Conservation (phyloP, 805 yeast genomes). For the Candida arabinofermentans region DNA sequence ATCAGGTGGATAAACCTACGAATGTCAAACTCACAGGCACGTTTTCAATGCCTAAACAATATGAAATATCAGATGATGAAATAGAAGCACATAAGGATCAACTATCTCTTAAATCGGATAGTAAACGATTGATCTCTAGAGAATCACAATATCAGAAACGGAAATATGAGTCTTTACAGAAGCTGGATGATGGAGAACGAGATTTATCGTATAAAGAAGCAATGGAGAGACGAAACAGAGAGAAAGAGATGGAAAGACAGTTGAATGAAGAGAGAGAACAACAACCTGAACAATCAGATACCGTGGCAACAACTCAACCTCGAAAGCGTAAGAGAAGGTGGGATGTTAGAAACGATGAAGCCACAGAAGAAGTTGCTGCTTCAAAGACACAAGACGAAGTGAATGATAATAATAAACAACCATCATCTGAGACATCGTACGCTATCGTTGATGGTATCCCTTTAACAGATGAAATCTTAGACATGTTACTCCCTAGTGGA, state of each 20-base stretch:
- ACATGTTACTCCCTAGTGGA: conserved; percentile 49
- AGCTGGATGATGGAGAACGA: conserved; percentile 8
- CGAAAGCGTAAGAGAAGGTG: conserved; percentile 20
- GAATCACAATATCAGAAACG: conserved; percentile 48
- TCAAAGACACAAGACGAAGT: conserved; percentile 7
- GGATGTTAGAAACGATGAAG: conserved; percentile 1
- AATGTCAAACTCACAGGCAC: conserved; percentile 12
- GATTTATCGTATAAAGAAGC: conserved; percentile 36
- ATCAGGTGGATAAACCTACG: not conserved
- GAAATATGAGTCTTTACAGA: conserved; percentile 17
- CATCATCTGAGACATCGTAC: not conserved
- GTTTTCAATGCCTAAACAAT: conserved; percentile 22
- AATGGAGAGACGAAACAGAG: conserved; percentile 39
- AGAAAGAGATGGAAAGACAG: conserved; percentile 36
- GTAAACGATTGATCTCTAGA: conserved; percentile 30
- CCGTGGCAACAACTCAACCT: not conserved
- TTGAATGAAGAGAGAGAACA: conserved; percentile 24
- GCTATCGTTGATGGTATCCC: conserved; percentile 33
- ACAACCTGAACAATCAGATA: not conserved
- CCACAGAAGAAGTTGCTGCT: not conserved
- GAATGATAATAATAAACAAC: conserved; percentile 17
- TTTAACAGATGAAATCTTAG: conserved; percentile 44
- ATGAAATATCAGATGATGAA: conserved; percentile 18
- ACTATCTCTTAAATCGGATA: conserved; percentile 21
- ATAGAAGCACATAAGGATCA: conserved; percentile 20